phyloP scores from a whole-genome alignment of 768 basidiomycete genomes.

The Exsudoporus frostii region DNA sequence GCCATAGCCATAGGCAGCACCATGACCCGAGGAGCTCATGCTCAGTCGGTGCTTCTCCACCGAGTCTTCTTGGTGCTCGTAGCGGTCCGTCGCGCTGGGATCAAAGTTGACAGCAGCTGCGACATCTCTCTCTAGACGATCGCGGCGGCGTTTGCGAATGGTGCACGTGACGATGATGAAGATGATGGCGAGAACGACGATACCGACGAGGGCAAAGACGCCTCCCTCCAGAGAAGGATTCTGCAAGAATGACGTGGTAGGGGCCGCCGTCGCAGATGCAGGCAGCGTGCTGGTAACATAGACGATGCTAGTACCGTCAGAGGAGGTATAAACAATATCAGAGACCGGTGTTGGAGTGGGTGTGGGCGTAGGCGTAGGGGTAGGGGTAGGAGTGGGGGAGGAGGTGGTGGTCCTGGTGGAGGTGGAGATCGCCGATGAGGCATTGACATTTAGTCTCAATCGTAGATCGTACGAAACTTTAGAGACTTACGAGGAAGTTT shows the following conservation, averaged over 20 bases:
- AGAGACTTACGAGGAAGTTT: conserved; percentile 21
- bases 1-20: conserved; percentile 22
- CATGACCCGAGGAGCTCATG: conserved; percentile 25
- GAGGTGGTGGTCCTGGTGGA: conserved; percentile 8
- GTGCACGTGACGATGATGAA: conserved; percentile 43
- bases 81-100: conserved; percentile 31
- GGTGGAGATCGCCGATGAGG: conserved; percentile 9
- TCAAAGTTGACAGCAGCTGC: conserved; percentile 54
- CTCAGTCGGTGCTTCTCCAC: conserved; percentile 24
- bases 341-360: conserved; percentile 18
- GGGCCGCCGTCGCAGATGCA: conserved; percentile 20
- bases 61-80: conserved; percentile 21
- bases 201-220: conserved; percentile 52
- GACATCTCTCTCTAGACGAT: conserved; percentile 32
- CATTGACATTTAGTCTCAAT: conserved; percentile 2
- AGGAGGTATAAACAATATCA: conserved; percentile 16
- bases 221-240: conserved; percentile 64
- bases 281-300: conserved; percentile 33
- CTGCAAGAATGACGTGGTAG: conserved; percentile 48
- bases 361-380: not conserved
- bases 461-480: not conserved
- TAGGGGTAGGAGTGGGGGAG: conserved; percentile 6
- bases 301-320: conserved; percentile 27
- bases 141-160: conserved; percentile 47
- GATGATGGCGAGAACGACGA: conserved; percentile 46